Evolutionary conservation across 2,329 filamentous ascomycete species (phyloP), one percentile per base, ranked within the genome.

Genomic region (Capronia americana): DNA sequence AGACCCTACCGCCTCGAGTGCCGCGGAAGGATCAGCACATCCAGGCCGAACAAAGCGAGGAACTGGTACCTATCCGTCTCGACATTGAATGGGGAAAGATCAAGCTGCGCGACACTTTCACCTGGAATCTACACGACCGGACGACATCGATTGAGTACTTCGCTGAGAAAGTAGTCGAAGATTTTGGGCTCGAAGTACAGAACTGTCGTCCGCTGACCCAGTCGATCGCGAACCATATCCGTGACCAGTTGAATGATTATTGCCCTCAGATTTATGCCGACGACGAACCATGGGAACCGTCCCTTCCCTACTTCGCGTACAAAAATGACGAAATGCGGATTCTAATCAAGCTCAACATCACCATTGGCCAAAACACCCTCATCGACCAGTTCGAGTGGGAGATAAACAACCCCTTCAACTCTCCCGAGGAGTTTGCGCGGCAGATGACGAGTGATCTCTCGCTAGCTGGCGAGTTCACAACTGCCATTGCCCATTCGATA

Each of bases 311-410:
- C 76, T 89, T 86, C 46, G 93, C 95, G 6, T 97, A 97, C 82
- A 98, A 98, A 79, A 97, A 99, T 76, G 95, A 99, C 76, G 95
- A 99, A 81, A 97, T 99, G 94, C 90, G 95, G 58, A 91, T 99
- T 72, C 82, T 96, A 51, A 88, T 99, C 79, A 98, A 97, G 79
- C 85, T 99, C 58, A 97, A 98, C 79, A 97, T 99, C 75, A 98
- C 95, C 6, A 97, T 99, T 75, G 95, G 94, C 48, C 90, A 92
- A 70, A 92, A 96, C 75, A 98, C 93, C 0, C 84, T 99, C 28
- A 90, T 97, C 41, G 95, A 99, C 75, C 95, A 98, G 77, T 98
- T 99, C 69, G 95, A 99, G 79, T 99, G 95, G 95, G 95, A 99
- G 73, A 93, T 98, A 76, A 98, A 98, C 79, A 96, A 97, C 77